Conservation (phyloP, 495 filamentous ascomycete species). For the Pseudevernia furfuracea region DNA sequence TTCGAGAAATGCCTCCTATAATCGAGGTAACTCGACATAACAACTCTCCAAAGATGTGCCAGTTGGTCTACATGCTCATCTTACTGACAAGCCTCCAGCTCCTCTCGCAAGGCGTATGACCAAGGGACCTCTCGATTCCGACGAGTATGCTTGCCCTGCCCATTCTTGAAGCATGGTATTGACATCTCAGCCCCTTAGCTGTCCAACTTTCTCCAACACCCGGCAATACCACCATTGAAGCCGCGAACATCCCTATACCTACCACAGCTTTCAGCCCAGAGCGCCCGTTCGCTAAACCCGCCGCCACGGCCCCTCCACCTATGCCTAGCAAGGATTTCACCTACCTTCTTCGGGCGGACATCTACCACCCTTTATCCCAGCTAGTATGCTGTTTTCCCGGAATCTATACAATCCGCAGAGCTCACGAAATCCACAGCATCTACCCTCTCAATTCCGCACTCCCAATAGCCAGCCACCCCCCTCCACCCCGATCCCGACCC, state of each 20-base stretch:
- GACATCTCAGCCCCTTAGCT: slow-evolving; percentile 24
- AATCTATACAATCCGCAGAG: slow-evolving; percentile 9
- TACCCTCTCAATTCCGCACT: slow-evolving; percentile 50
- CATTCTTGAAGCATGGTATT: slow-evolving; percentile 15
- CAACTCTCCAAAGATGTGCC: neutral
- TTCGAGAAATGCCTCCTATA: slow-evolving; percentile 20
- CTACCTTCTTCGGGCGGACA: slow-evolving; percentile 67
- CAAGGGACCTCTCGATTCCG: slow-evolving; percentile 45
- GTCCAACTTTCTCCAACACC: slow-evolving; percentile 10
- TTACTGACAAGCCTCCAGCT: slow-evolving; percentile 32
- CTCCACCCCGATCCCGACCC: slow-evolving; percentile 43
- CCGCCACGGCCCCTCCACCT: slow-evolving; percentile 22
- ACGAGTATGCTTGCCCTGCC: slow-evolving; percentile 36
- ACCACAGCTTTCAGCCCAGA: slow-evolving; percentile 23
- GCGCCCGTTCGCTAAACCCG: slow-evolving; percentile 28
- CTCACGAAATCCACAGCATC: slow-evolving; percentile 27
- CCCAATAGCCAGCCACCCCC: slow-evolving; percentile 37
- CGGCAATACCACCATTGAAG: slow-evolving; percentile 6
- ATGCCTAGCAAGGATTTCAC: slow-evolving; percentile 59
- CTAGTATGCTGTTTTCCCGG: slow-evolving; percentile 2
- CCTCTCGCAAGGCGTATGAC: slow-evolving; percentile 45
- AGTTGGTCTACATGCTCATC: neutral
- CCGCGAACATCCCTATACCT: slow-evolving; percentile 16
- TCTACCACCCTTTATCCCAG: slow-evolving; percentile 52
- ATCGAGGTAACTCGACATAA: slow-evolving; percentile 14